Base-by-base conservation (phyloP, 1,284 basidiomycete species). In the Phylloporus gajari region DNA sequence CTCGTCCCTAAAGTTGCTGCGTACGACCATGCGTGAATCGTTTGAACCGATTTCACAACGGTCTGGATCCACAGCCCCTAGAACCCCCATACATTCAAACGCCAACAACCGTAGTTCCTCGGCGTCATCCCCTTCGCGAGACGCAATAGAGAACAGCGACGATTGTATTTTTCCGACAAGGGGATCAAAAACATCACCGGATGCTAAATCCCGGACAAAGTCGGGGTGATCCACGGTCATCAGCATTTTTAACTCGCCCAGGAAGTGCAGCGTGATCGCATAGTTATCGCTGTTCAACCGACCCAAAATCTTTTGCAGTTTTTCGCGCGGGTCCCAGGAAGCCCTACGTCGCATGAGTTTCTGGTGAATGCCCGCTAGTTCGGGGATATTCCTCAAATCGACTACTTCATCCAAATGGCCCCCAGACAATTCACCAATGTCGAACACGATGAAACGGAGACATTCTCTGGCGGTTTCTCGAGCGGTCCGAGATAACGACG, bases 31-130 rank as follows among this genome's bases (percentile, higher is more conserved):
- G 56, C 90, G 88, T 5, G 89, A 84, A 73, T 94, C 91, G 46
- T 88, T 87, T 53, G 87, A 81, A 2, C 85, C 84, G 58, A 95
- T 86, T 74, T 96, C 94, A 79, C 96, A 94, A 70, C 98, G 91
- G 85, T 99, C 98, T 1, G 98, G 97, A 83, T 99, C 98, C 27
- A 98, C 89, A 2, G 98, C 98, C 11, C 98, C 98, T 8, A 99
- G 84, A n/a, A 95, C 90, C 2, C 97, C 97, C 67, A 99, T 91
- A 81, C 96, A 98, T 79, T 98, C 95, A 78, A 95, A 97, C 1
- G 94, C 92, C 27, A 94, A 83, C 59, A 91, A 84, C 27, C 91
- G 90, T 53, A 97, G 80, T 11, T 88, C 79, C 70, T 96, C 91
- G 5, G 90, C 89, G 11, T 90, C 93, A 67, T 95, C 94, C 17